Evolutionary conservation across 2,329 filamentous ascomycete species (phyloP).

Genomic region (Colletotrichum sansevieriae): DNA sequence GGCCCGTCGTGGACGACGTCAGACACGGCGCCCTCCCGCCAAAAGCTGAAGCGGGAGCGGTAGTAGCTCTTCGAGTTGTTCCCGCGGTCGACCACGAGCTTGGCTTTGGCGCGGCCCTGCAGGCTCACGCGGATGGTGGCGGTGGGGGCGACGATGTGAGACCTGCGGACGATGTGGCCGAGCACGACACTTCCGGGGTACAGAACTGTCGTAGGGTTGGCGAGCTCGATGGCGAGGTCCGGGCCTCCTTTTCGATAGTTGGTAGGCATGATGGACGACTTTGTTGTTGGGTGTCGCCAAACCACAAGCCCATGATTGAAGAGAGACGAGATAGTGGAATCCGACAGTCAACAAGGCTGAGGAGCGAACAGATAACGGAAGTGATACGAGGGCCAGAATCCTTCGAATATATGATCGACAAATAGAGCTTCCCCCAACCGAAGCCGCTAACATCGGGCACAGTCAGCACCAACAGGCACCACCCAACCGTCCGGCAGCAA

Average conservation of each 20-base stretch:
- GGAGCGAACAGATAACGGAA: too few species aligned
- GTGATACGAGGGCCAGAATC: too few species aligned
- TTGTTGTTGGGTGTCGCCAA: too few species aligned
- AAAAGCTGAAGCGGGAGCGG: conserved; percentile 46
- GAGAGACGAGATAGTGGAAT: too few species aligned
- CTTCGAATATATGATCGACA: too few species aligned
- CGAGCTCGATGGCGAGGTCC: conserved; percentile 24
- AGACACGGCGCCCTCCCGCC: conserved; percentile 38
- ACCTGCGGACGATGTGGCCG: conserved; percentile 45
- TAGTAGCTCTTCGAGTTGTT: conserved; percentile 38
- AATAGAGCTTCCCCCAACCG: too few species aligned
- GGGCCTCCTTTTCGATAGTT: neutral
- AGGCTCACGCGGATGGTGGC: conserved; percentile 45
- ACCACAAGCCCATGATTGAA: too few species aligned
- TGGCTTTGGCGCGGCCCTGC: conserved; percentile 47
- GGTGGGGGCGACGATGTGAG: conserved; percentile 42
- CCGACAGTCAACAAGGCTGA: too few species aligned
- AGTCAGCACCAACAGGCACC: too few species aligned
- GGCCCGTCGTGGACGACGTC: conserved; percentile 45
- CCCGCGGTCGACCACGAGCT: conserved; percentile 41
- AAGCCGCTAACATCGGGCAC: too few species aligned
- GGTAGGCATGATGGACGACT: neutral
- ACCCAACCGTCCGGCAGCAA: too few species aligned
- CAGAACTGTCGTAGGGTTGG: neutral
- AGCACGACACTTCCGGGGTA: conserved; percentile 47